Base-by-base conservation (phyloP, 208 protist genomes). In the Wallacemonas collosoma region DNA sequence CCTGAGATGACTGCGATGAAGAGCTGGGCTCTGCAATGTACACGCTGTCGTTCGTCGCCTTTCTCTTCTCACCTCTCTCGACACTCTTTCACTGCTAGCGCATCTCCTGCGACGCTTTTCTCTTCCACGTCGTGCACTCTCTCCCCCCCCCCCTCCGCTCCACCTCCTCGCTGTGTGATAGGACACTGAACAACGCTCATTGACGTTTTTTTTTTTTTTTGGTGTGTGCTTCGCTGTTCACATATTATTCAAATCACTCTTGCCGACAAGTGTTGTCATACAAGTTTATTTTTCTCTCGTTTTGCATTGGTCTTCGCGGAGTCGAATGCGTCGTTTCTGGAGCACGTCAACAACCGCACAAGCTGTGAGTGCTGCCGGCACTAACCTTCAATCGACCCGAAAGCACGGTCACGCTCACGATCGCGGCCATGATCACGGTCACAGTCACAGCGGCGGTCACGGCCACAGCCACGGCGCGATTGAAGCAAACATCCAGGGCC, bases 381-480 rank as follows among this genome's bases (percentile, higher is more conserved):
- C 66, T 40, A 79, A 68, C n/a, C 12, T 65, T 8, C 43, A 51
- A 44, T 38, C 41, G 14, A n/a, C 40, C 4, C 60, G 60, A 4
- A 50, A 4, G 43, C 60, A 65, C n/a, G 60, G 60, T 7, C 60
- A 65, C 60, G 38, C 60, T 3, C 60, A 65, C 40, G n/a, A 17
- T 48, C 75, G 76, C 74, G 68, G 47, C 11, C 71, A 82, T 62
- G 67, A 40, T 6, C 74, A 73, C 44, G 58, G 39, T 1, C 79
- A 86, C 75, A 68, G 82, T 54, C 84, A 91, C 72, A 65, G 68
- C 38, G 68, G 63, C 35, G 82, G 89, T 68, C 57, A 69, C 26
- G 86, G 91, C 71, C 79, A 89, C 71, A 80, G 69, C 36, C 82
- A 91, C 56, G 81, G 75, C 45, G 41, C 43, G 38, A 73, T 95